Conservation (phyloP, 2,329 filamentous ascomycete species). For the Microdochium bolleyi region DNA sequence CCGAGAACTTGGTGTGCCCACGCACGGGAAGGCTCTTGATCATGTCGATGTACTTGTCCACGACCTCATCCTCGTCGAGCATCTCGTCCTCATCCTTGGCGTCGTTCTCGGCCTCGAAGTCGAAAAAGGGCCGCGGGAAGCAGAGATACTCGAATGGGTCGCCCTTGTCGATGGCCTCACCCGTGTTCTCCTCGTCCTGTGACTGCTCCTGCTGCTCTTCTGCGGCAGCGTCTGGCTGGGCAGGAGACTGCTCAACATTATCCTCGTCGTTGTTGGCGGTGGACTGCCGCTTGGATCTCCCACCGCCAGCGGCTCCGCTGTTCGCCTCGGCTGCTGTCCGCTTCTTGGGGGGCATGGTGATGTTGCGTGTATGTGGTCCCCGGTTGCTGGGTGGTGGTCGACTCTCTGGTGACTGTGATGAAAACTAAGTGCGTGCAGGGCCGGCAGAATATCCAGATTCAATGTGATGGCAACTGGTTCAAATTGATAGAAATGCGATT, state of each 20-base stretch:
- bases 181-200: conserved; percentile 1
- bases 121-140: conserved; percentile 12
- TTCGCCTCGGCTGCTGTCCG: conserved; percentile 3
- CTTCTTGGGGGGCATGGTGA: conserved; percentile 2
- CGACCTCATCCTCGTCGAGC: conserved; percentile 10
- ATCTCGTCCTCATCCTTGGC: conserved; percentile 6
- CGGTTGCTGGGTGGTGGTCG: too few relatives aligned
- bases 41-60: conserved; percentile 5
- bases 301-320: too few relatives aligned
- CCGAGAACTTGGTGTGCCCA: conserved; percentile 7
- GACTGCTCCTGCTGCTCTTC: conserved; percentile 1
- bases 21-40: conserved; percentile 3
- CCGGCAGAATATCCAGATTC: too few relatives aligned
- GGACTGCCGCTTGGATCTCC: conserved; percentile 2
- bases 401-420: too few relatives aligned
- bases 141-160: conserved; percentile 10
- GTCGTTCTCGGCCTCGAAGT: conserved; percentile 12
- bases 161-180: conserved; percentile 5
- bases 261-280: conserved; percentile 1
- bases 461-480: too few relatives aligned
- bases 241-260: too few relatives aligned
- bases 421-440: too few relatives aligned
- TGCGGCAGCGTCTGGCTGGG: neutral
- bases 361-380: neutral
- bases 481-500: too few relatives aligned